Evolutionary conservation across 139 green algal species (phyloP).

Genomic region (Tetradesmus lagerheimii): DNA sequence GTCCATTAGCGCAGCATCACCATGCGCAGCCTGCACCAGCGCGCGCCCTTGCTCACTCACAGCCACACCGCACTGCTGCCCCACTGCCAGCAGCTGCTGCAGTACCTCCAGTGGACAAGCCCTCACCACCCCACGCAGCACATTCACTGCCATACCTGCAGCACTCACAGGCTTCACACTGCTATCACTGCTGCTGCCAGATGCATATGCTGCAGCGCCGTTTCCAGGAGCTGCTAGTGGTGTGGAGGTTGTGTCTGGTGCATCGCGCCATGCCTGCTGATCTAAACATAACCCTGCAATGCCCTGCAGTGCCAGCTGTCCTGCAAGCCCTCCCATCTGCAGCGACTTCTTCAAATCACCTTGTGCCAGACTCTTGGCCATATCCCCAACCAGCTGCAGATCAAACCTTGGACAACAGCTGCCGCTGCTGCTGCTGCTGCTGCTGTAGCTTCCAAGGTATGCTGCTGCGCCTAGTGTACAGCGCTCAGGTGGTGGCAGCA

Average conservation of each 20-base stretch:
- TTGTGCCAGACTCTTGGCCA: conserved; percentile 39
- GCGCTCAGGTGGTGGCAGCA: conserved; percentile 65
- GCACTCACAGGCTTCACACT: neutral
- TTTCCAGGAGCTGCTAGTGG: neutral
- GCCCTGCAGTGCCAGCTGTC: conserved; percentile 34
- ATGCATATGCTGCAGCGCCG: neutral
- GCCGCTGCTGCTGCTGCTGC: neutral
- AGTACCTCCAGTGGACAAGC: conserved; percentile 24
- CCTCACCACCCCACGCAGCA: conserved; percentile 46
- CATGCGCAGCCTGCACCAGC: conserved; percentile 49
- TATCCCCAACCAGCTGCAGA: conserved; percentile 37
- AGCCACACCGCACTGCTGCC: conserved; percentile 18
- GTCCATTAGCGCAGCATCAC: conserved; percentile 47
- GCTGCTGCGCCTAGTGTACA: conserved; percentile 42
- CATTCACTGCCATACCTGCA: conserved; percentile 29
- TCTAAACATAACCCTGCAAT: conserved; percentile 22
- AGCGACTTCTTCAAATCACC: conserved; percentile 51
- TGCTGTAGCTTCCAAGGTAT: conserved; percentile 37
- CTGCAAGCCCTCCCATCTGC: conserved; percentile 18
- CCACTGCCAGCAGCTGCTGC: conserved; percentile 33
- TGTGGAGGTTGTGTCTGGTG: neutral
- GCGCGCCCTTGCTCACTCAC: neutral
- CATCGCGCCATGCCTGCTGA: conserved; percentile 25
- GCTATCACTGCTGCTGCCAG: neutral
- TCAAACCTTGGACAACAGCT: conserved; percentile 20